Evolutionary conservation across 176 grass and related monocot species (phyloP).

Genomic region (Metroxylon sagu): DNA sequence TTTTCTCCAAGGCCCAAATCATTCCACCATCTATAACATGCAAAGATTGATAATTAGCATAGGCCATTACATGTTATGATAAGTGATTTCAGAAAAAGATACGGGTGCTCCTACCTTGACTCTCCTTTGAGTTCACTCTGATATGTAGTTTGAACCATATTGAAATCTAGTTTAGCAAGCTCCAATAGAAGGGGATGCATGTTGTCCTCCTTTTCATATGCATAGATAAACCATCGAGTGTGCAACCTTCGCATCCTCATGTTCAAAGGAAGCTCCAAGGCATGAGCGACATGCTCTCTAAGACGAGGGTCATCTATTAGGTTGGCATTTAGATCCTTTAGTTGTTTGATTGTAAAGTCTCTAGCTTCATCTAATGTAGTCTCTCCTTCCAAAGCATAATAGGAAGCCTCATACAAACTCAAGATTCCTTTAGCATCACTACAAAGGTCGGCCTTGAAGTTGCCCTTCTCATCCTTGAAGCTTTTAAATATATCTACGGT

Average conservation of each 20-base stretch:
- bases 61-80: neutral
- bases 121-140: conserved; percentile 17
- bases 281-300: neutral
- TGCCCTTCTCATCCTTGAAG: conserved; percentile 13
- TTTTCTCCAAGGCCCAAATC: conserved; percentile 22
- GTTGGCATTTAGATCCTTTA: neutral
- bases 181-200: conserved; percentile 13
- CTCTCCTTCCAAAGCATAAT: conserved; percentile 20
- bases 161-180: conserved; percentile 44
- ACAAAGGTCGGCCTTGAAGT: neutral
- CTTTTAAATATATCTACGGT: conserved; percentile 11
- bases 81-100: neutral
- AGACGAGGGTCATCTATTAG: neutral
- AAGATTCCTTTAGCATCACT: conserved; percentile 5
- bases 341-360: conserved; percentile 1
- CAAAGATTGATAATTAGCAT: neutral
- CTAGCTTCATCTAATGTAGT: conserved; percentile 20
- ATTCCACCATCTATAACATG: conserved; percentile 42
- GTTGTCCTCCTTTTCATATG: conserved; percentile 9
- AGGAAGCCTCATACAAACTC: conserved; percentile 32
- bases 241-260: conserved; percentile 27
- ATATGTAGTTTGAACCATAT: conserved; percentile 30
- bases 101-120: conserved; percentile 11
- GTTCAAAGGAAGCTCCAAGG: neutral
- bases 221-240: conserved; percentile 28